Percentiles rank a stretch among this genome's conserved stretches.
Evolutionary conservation across 164 flowering plant genomes (phyloP).

Genomic region (Pachysandra terminalis): DNA sequence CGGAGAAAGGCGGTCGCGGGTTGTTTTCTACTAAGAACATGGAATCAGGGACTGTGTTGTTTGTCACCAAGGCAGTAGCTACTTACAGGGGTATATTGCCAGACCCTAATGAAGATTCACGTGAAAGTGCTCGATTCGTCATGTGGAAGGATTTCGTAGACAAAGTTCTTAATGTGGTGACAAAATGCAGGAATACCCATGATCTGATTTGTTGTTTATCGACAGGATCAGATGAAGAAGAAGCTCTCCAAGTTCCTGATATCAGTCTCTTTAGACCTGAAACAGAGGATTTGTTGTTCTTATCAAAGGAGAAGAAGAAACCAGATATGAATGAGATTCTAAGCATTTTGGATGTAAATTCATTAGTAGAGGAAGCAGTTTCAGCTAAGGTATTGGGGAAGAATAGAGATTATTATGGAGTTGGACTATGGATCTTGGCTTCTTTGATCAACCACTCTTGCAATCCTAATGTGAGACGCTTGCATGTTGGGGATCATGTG

Average conservation of each 20-base stretch:
- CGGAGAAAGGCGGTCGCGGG: slow-evolving; percentile 71
- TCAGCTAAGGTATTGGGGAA: slow-evolving; percentile 66
- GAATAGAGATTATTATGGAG: slow-evolving; percentile 58
- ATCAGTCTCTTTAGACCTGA: slow-evolving; percentile 60
- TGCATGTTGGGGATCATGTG: slow-evolving; percentile 71
- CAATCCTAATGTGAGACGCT: slow-evolving; percentile 62
- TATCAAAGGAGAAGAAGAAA: slow-evolving; percentile 3
- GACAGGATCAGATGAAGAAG: slow-evolving; percentile 63
- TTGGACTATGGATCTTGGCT: slow-evolving; percentile 81
- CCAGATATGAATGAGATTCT: slow-evolving; percentile 42
- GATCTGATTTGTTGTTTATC: slow-evolving; percentile 45
- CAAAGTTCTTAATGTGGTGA: slow-evolving; percentile 39
- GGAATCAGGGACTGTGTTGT: slow-evolving; percentile 59
- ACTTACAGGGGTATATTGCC: slow-evolving; percentile 69
- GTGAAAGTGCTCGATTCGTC: slow-evolving; percentile 52
- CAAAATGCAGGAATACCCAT: slow-evolving; percentile 37
- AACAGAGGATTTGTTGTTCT: slow-evolving; percentile 7
- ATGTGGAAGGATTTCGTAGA: slow-evolving; percentile 91
- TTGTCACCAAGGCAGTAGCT: slow-evolving; percentile 75
- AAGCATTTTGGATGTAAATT: slow-evolving; percentile 77
- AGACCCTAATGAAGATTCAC: slow-evolving; percentile 30
- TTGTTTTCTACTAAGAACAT: slow-evolving; percentile 60
- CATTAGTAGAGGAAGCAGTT: slow-evolving; percentile 57
- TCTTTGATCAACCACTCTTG: slow-evolving; percentile 91
- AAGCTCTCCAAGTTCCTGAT: slow-evolving; percentile 52